Base-by-base conservation (phyloP, 805 yeast genomes). In the Scheffersomyces stipitis region DNA sequence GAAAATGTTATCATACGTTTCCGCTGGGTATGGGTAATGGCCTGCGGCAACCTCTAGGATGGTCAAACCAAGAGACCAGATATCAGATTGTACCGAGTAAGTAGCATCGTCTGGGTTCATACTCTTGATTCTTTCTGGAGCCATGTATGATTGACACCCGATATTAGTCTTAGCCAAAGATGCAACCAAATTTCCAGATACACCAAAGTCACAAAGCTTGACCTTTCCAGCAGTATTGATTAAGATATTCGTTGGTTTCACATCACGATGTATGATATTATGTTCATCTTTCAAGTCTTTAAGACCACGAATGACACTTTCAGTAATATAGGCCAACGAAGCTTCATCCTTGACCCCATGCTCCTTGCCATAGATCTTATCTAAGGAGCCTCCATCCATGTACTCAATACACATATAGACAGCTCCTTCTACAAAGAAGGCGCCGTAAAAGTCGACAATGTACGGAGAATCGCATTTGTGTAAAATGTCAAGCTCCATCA, bases 101-200 rank as follows among this genome's bases (percentile, higher is more conserved):
- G 93, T 79, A 6, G 78, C 71, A 47, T 80, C 90, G 54, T 84
- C 89, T 1, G 89, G 91, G 45, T 69, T 80, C 42, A 75, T 52
- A 0, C 86, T 78, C 54, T 82, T 81, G 49, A 93, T 93, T 54
- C 99, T 76, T 58, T 91, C 99, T 1, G 99, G 99, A 1, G 98
- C 98, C 98, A 93, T 93, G 62, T 91, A 91, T 1, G 96, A 85
- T 64, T 93, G 99, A 63, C 99, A 91, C 4, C 99, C 99, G 47
- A 91, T 88, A 51, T 93, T 91, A 0, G 99, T 91, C 52, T 88
- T 81, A 12, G 98, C 98, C 51, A 91, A 71, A 0, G 96, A 87
- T 2, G 97, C 96, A 15, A 93, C 98, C 43, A 91, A 68, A 55
- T 91, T 91, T 14, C 98, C 98, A 36, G 89, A 79, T 15, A 91